Base-by-base conservation (phyloP, 148 eudicot genomes). In the Spergularia marina region DNA sequence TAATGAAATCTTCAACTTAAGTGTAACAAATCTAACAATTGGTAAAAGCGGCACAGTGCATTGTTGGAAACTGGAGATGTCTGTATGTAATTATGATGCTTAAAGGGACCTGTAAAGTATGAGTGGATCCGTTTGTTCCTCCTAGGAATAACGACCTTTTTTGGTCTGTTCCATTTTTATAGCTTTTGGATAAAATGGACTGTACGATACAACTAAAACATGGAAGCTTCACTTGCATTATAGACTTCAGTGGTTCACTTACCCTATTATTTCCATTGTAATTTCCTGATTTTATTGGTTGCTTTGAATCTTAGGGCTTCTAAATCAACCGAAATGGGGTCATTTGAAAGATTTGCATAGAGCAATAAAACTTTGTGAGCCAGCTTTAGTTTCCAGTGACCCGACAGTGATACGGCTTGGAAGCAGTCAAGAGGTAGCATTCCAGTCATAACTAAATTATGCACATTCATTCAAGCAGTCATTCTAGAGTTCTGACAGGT, bases 331-430 rank as follows among this genome's bases (percentile, higher is more conserved):
- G 16, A 92, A 92, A 90, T 90, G 90, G 86, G 91, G 92, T 18
- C 97, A 92, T 79, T 74, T 92, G 65, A 90, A 83, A 82, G 93
- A 92, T 75, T 74, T 92, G 73, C 97, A 92, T 74, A 81, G 83
- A 78, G 96, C 97, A 41, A 81, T 92, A 77, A 92, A 92, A 83
- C 84, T 92, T 18, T 89, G 93, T 75, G 97, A 92, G 83, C 89
- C 88, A 30, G 91, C 91, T 70, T 79, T 92, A 63, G 82, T 90
- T 75, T 82, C 96, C 34, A 79, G 86, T 60, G 86, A 88, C 63
- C 89, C 97, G 40, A 72, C 79, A 21, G 80, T 85, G 58, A 65
- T 77, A 58, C 62, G 67, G 12, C 84, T 90, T 25, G 97, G 97
- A 23, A 76, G 79, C 65, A 63, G 65, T 70, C 92, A 90, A 82